phyloP scores from a whole-genome alignment of 352 stramenopile genomes.

The Phytophthora cajani region DNA sequence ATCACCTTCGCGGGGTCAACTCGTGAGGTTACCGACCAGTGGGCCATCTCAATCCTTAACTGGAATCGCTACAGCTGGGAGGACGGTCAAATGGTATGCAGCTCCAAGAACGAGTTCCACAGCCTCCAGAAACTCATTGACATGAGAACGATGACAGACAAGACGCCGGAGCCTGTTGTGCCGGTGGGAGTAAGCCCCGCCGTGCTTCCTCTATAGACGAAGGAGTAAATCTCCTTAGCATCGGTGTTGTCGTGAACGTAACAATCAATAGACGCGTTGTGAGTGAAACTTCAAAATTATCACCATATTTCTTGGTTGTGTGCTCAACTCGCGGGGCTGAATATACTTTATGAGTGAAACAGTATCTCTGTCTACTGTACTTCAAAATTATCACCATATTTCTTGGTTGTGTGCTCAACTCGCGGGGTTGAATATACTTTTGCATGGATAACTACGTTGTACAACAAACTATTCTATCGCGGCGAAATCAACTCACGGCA shows the following conservation, averaged over 20 bases:
- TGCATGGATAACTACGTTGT: neutral
- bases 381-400: too few species aligned
- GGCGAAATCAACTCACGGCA: conserved; percentile 32
- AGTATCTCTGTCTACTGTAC: too few species aligned
- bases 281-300: conserved; percentile 8
- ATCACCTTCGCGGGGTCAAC: conserved; percentile 65
- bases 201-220: conserved; percentile 53
- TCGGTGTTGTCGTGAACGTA: neutral
- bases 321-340: too few species aligned
- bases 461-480: conserved; percentile 30
- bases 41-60: conserved; percentile 82
- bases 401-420: too few species aligned
- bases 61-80: conserved; percentile 90
- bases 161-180: conserved; percentile 42
- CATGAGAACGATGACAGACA: conserved; percentile 32
- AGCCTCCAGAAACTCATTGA: conserved; percentile 54
- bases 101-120: conserved; percentile 70
- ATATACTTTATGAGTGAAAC: too few species aligned
- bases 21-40: conserved; percentile 64
- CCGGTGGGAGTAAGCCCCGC: conserved; percentile 61
- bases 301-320: too few species aligned
- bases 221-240: conserved; percentile 6
- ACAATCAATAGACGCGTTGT: neutral
- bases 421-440: neutral
- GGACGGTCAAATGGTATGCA: conserved; percentile 79